Percentiles rank a stretch among this genome's conserved stretches.
Evolutionary conservation across 2,329 filamentous ascomycete species (phyloP).

Genomic region (Epichloe sylvatica): DNA sequence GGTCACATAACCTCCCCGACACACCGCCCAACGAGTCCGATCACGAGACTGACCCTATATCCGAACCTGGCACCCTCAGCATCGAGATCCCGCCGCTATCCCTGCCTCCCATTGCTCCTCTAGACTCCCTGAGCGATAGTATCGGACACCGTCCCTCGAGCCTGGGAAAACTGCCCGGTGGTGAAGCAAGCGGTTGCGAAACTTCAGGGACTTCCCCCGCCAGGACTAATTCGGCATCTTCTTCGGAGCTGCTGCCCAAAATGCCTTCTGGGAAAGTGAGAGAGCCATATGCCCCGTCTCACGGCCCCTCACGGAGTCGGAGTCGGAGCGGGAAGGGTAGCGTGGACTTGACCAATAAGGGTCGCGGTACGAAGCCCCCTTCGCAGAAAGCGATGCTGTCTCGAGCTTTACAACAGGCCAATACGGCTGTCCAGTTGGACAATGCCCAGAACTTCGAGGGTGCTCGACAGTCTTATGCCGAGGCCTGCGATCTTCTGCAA

Average conservation of each 20-base stretch:
- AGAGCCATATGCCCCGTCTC: conserved; percentile 14
- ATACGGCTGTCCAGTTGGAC: conserved; percentile 87
- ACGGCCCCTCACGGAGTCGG: conserved; percentile 19
- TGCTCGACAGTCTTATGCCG: conserved; percentile 76
- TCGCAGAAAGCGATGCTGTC: conserved; percentile 94
- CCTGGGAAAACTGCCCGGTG: conserved; percentile 4
- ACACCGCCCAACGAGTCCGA: conserved; percentile 5
- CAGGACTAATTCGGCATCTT: background rate
- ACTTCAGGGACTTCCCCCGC: conserved; percentile 9
- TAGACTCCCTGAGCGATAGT: conserved; percentile 12
- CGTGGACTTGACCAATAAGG: conserved; percentile 17
- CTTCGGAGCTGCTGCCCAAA: conserved; percentile 6
- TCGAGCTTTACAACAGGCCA: conserved; percentile 87
- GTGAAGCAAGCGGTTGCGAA: conserved; percentile 6
- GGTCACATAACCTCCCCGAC: background rate
- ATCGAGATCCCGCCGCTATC: conserved; percentile 3
- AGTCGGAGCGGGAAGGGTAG: conserved; percentile 21
- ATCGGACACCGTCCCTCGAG: conserved; percentile 2
- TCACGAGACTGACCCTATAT: background rate
- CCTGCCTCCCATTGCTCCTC: conserved; percentile 13
- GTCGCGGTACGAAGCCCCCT: conserved; percentile 29
- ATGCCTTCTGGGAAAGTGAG: conserved; percentile 21
- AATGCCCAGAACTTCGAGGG: conserved; percentile 92
- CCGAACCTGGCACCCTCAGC: background rate
- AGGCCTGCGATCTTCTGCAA: conserved; percentile 78